Evolutionary conservation across 768 basidiomycete genomes (phyloP).

Genomic region (Suillus hirtellus): DNA sequence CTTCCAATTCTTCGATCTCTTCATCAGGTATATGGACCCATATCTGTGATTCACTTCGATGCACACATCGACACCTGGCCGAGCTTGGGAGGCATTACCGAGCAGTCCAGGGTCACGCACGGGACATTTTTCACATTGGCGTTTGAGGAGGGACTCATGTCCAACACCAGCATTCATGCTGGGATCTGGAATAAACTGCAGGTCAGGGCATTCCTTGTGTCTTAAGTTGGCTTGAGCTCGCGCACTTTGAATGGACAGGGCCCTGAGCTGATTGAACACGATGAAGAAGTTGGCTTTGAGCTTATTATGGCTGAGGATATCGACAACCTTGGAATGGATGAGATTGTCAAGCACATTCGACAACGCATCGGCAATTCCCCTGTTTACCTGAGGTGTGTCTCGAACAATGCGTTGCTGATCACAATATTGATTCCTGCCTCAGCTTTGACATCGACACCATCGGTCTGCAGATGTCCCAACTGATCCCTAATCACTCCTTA

Average conservation of each 20-base stretch:
- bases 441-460: constrained; percentile 77
- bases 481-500: background rate
- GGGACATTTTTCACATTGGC: constrained; percentile 83
- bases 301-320: constrained; percentile 76
- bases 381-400: constrained; percentile 58
- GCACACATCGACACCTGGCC: constrained; percentile 58
- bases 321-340: constrained; percentile 67
- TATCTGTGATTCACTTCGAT: constrained; percentile 78
- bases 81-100: constrained; percentile 35
- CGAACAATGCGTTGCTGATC: background rate
- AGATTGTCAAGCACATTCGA: constrained; percentile 66
- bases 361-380: constrained; percentile 65
- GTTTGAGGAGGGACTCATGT: constrained; percentile 68
- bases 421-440: background rate
- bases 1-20: constrained; percentile 76
- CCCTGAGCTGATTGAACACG: constrained; percentile 48
- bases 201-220: constrained; percentile 26
- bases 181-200: constrained; percentile 74
- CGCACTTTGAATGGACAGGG: constrained; percentile 6
- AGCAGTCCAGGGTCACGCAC: constrained; percentile 67
- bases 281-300: constrained; percentile 68
- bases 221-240: background rate
- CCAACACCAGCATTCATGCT: constrained; percentile 69
- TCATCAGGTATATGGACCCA: constrained; percentile 71
- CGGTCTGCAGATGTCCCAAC: constrained; percentile 37